Evolutionary conservation across 75 land plant genomes (phyloP).

Genomic region (Chamaecyparis obtusa): DNA sequence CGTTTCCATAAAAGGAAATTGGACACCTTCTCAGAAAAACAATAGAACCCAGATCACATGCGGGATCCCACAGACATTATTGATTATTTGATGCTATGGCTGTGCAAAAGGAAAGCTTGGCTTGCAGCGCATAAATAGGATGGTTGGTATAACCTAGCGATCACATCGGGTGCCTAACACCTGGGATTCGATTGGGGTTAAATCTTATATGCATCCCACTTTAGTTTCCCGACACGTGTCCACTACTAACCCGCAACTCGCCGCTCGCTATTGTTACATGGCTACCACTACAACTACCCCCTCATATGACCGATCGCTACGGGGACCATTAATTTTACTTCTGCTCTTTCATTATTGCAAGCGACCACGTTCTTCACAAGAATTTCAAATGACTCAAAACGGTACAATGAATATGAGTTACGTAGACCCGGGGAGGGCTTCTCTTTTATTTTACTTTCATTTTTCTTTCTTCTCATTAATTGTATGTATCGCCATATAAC

Average conservation of each 20-base stretch:
- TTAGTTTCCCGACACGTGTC: neutral
- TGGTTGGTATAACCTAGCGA: slow-evolving; percentile 3
- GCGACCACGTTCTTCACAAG: neutral
- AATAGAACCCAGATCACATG: slow-evolving; percentile 10
- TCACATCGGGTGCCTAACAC: slow-evolving; percentile 11
- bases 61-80: neutral
- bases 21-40: neutral
- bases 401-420: neutral
- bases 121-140: neutral
- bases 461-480: too few relatives aligned
- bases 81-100: neutral
- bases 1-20: neutral
- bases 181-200: neutral
- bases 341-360: neutral
- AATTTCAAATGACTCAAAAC: neutral
- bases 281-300: neutral
- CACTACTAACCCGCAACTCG: neutral
- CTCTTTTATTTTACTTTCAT: too few relatives aligned
- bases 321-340: neutral
- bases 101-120: slow-evolving; percentile 1
- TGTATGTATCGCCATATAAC: too few relatives aligned
- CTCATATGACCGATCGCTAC: too few relatives aligned
- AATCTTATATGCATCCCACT: neutral
- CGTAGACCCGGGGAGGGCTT: too few relatives aligned
- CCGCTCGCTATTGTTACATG: neutral